Conservation (phyloP, 495 filamentous ascomycete genomes). For the Umbilicaria muhlenbergii region DNA sequence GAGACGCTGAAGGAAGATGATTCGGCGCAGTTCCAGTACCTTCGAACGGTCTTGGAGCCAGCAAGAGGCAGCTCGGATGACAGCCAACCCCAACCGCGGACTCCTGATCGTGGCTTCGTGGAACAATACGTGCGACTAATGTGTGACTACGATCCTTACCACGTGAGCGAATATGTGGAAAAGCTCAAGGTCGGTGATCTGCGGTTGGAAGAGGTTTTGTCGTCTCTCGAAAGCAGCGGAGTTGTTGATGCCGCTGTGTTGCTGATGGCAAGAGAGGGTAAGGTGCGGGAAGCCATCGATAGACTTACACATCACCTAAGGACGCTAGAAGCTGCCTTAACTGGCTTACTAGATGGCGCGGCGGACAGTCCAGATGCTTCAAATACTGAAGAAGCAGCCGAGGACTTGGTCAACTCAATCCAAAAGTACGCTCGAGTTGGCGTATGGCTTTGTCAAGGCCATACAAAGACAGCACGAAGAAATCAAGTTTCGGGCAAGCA, state of each 20-base stretch:
- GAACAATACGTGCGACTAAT: slow-evolving; percentile 84
- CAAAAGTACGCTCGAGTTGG: slow-evolving; percentile 83
- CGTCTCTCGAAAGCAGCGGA: slow-evolving; percentile 74
- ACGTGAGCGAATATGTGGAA: slow-evolving; percentile 77
- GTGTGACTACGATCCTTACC: slow-evolving; percentile 65
- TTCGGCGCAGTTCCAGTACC: slow-evolving; percentile 57
- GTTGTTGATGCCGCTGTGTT: slow-evolving; percentile 88
- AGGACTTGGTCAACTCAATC: slow-evolving; percentile 53
- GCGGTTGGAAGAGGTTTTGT: slow-evolving; percentile 64
- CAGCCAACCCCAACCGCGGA: slow-evolving; percentile 20
- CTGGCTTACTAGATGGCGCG: slow-evolving; percentile 48
- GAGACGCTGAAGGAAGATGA: slow-evolving; percentile 45
- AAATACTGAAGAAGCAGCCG: slow-evolving; percentile 34
- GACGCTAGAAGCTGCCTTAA: slow-evolving; percentile 63
- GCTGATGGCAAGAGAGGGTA: slow-evolving; percentile 78
- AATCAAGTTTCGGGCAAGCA: slow-evolving; percentile 12
- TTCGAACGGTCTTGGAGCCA: slow-evolving; percentile 66
- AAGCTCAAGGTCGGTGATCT: slow-evolving; percentile 65
- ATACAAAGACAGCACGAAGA: slow-evolving; percentile 49
- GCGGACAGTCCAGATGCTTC: slow-evolving; percentile 37
- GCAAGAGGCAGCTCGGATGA: slow-evolving; percentile 25
- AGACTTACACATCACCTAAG: slow-evolving; percentile 64
- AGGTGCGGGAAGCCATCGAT: slow-evolving; percentile 68
- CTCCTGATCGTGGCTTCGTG: slow-evolving; percentile 33
- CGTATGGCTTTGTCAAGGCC: slow-evolving; percentile 88